Conservation (phyloP, 2,329 filamentous ascomycete species). For the Myotisia sp. region DNA sequence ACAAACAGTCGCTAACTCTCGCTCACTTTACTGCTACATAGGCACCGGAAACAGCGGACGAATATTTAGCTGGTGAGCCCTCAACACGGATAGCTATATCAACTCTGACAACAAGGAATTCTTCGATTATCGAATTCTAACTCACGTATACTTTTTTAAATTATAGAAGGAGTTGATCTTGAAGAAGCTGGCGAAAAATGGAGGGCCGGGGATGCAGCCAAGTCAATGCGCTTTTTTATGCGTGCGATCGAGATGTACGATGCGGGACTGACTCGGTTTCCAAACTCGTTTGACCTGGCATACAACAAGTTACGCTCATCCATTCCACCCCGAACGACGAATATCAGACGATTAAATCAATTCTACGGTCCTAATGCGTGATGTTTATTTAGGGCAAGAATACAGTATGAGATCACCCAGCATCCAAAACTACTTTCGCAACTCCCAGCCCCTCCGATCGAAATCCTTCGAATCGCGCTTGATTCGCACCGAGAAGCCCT, state of each 20-base stretch:
- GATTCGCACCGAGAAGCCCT: constrained; percentile 51
- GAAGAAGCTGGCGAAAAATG: constrained; percentile 64
- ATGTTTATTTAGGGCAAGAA: constrained; percentile 42
- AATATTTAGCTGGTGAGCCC: constrained; percentile 46
- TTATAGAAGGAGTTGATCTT: constrained; percentile 48
- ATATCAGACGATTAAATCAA: not conserved
- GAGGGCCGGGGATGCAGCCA: constrained; percentile 54
- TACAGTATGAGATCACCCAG: constrained; percentile 56
- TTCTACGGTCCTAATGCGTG: too few relatives aligned
- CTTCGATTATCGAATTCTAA: not conserved
- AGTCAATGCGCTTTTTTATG: constrained; percentile 44
- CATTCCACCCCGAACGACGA: too few relatives aligned
- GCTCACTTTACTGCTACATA: constrained; percentile 2
- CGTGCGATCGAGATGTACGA: constrained; percentile 54
- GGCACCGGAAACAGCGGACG: constrained; percentile 47
- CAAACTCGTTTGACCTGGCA: constrained; percentile 52
- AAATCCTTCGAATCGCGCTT: constrained; percentile 47
- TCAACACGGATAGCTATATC: not conserved
- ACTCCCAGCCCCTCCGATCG: constrained; percentile 39
- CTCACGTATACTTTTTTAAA: not conserved
- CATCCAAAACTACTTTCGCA: constrained; percentile 48
- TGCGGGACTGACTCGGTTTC: constrained; percentile 46
- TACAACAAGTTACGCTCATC: constrained; percentile 57
- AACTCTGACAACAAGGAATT: not conserved
- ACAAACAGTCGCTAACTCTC: constrained; percentile 5